Evolutionary conservation across 768 basidiomycete genomes (phyloP), one percentile per base, ranked within the genome.

Genomic region (Arthromyces matolae): DNA sequence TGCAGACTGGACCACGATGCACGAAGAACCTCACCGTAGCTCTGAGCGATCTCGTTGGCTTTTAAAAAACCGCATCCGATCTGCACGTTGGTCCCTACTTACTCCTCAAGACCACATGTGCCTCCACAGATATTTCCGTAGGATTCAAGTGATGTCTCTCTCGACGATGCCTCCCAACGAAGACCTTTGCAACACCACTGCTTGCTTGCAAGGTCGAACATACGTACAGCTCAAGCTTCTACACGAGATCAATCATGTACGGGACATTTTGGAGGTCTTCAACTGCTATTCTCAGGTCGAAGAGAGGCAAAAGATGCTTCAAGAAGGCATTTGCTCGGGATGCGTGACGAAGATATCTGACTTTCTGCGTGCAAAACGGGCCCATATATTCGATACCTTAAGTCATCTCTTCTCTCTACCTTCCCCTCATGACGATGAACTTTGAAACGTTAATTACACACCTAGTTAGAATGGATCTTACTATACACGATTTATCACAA

Each of bases 101-200:
- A 41, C 38, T 29, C 14, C 2, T 16, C 44, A 51, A 35, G 50
- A 51, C 39, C 50, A 45, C 16, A 41, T 51, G 44, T 51, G 44
- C 27, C 25, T 51, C 6, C 50, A 41, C 28, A 45, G 36, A 9
- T 44, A 44, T 10, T 37, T 29, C 2, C 44, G 45, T 40, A 25
- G 33, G 19, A 41, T 51, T 19, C 44, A 51, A 28, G 23, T 28
- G 20, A 10, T 35, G 5, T 22, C 33, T 9, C 50, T 51, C 28
- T 24, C 20, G 27, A 23, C 20, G 7, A 41, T 51, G 16, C n/a
- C n/a, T n/a, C 44, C n/a, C 3, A 33, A 40, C 6, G 9, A 38
- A 3, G 39, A 36, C 23, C 8, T 41, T 0, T 51, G 50, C 33
- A 10, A 10, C 9, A 9, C n/a, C 16, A 24, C 16, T 8, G 14